phyloP scores from a whole-genome alignment of 208 protist species.

The Leishmania tropica region DNA sequence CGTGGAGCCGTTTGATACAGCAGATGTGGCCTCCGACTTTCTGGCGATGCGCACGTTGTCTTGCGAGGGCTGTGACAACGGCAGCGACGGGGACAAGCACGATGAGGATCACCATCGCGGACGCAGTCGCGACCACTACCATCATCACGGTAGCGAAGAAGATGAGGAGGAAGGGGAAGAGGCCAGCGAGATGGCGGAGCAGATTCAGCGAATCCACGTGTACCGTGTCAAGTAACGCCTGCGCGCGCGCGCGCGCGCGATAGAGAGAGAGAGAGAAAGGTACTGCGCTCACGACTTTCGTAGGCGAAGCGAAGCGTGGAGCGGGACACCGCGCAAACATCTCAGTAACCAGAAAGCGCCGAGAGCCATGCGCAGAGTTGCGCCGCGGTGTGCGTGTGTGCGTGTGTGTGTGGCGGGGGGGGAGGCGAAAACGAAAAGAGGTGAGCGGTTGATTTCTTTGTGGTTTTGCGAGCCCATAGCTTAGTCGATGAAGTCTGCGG shows the following conservation, averaged over 20 bases:
- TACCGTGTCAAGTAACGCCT: constrained; percentile 47
- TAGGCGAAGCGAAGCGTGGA: not conserved
- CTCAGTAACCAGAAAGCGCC: not conserved
- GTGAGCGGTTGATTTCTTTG: too few species aligned
- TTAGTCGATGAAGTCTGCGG: not conserved
- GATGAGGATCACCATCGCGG: not conserved
- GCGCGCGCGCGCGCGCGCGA: too few species aligned
- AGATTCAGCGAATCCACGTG: constrained; percentile 49
- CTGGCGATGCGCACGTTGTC: constrained; percentile 21
- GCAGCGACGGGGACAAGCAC: not conserved
- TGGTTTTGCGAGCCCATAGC: too few species aligned
- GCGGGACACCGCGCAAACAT: not conserved
- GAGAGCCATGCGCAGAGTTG: too few species aligned
- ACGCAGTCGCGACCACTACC: not conserved
- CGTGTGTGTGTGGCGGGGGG: too few species aligned
- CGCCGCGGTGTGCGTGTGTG: too few species aligned
- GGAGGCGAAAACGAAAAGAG: not conserved
- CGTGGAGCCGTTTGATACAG: constrained; percentile 32
- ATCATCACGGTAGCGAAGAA: not conserved
- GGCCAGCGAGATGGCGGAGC: constrained; percentile 36
- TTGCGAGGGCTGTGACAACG: not conserved
- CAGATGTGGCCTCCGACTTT: constrained; percentile 26
- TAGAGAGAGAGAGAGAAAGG: not conserved
- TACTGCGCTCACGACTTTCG: not conserved
- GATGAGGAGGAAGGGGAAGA: constrained; percentile 17